Base-by-base conservation (phyloP, 305 asterid species). In the Fraxinus angustifolia region DNA sequence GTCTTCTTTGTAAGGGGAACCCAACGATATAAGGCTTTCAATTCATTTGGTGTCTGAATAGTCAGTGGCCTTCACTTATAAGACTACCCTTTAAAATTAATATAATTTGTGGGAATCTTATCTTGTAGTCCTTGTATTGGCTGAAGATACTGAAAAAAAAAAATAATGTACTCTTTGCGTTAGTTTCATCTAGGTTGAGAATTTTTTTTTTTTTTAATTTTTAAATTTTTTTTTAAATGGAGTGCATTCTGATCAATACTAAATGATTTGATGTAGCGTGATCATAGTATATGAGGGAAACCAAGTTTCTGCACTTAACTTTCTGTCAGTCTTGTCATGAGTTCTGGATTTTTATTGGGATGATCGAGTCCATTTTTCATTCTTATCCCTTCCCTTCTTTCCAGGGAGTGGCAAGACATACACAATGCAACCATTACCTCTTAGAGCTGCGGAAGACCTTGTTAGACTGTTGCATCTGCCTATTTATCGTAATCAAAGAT, bases 351-450 rank as follows among this genome's bases (percentile, higher is more conserved):
- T 8, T 67, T 30, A 38, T 58, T 17, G 3, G 70, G 74, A 79
- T 79, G 26, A 16, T 14, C 12, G 17, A 40, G 23, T 68, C 19
- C 56, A 34, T 33, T 81, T 75, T 30, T 78, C 35, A 11, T 53
- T 67, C 67, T 74, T 78, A 48, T 75, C 35, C 45, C 75, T 79
- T 62, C 28, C 42, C 70, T 36, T 62, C 17, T 72, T 73, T 78
- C 75, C 88, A 96, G 98, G 99, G 80, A 96, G 99, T 91, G 99
- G 99, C 76, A 96, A 96, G 91, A 96, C 98, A 76, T 96, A 87
- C 87, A 96, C 98, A 60, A 96, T 96, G 99, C 98, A 96, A 89
- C 99, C 99, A 73, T 87, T 96, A 83, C 99, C 99, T 80, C 92
- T 96, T 42, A 91, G 98, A 90, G 99, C 98, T 83, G 97, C 94